phyloP scores from a whole-genome alignment of 441 rosid genomes.

The Mallotus japonicus region DNA sequence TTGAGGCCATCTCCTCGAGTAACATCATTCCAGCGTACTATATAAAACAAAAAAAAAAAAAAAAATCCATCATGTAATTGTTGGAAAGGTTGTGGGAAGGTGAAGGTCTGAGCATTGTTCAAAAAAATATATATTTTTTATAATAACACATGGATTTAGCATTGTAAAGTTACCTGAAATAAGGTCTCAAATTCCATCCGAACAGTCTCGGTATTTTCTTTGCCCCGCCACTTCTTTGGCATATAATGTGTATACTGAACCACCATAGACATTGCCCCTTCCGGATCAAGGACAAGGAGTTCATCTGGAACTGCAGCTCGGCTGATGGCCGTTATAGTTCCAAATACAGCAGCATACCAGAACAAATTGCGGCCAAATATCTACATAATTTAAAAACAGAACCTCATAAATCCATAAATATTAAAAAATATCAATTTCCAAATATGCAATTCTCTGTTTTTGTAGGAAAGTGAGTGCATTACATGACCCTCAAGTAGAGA shows the following conservation, averaged over 20 bases:
- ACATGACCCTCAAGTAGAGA: slow-evolving; percentile 98
- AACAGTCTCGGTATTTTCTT: slow-evolving; percentile 74
- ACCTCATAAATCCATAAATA: neutral
- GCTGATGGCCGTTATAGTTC: slow-evolving; percentile 93
- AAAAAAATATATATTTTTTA: slow-evolving; percentile 5
- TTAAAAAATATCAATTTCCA: neutral
- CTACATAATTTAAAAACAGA: slow-evolving; percentile 40
- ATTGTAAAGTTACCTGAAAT: slow-evolving; percentile 64
- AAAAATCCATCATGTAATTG: neutral
- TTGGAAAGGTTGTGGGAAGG: neutral
- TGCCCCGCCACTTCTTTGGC: slow-evolving; percentile 98
- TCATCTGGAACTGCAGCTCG: slow-evolving; percentile 89
- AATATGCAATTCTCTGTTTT: slow-evolving; percentile 10
- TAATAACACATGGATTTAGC: neutral
- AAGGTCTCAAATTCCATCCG: slow-evolving; percentile 83
- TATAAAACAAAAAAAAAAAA: slow-evolving; percentile 17
- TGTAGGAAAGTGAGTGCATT: slow-evolving; percentile 29
- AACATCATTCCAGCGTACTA: slow-evolving; percentile 98
- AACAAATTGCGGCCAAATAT: slow-evolving; percentile 95
- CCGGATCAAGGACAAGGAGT: slow-evolving; percentile 83
- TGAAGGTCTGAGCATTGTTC: neutral
- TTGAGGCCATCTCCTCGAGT: slow-evolving; percentile 95
- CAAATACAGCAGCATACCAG: slow-evolving; percentile 99
- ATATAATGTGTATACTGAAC: slow-evolving; percentile 93
- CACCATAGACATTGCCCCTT: slow-evolving; percentile 81